Conservation (phyloP, 2,329 filamentous ascomycete species). For the Calonectria hongkongensis region DNA sequence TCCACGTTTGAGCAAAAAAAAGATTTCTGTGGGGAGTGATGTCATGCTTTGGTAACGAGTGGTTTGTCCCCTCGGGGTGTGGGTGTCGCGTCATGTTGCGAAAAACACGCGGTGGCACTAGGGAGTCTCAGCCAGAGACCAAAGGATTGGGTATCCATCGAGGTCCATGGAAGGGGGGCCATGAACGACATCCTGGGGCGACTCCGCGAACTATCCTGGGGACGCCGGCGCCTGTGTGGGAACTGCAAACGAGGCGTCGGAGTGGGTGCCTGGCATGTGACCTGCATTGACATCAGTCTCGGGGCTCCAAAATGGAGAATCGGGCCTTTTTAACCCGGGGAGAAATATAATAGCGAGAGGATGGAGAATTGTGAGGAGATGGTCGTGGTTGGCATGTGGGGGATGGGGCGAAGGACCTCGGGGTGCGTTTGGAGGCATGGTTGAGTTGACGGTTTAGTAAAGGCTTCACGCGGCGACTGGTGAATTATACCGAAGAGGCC, state of each 20-base stretch:
- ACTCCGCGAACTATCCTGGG: slow-evolving; percentile 19
- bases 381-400: slow-evolving; percentile 9
- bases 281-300: slow-evolving; percentile 10
- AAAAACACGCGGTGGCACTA: slow-evolving; percentile 9
- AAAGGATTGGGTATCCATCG: slow-evolving; percentile 6
- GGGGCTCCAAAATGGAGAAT: slow-evolving; percentile 18
- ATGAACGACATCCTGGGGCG: slow-evolving; percentile 8
- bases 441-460: not conserved
- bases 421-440: not conserved
- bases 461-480: slow-evolving; percentile 1
- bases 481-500: slow-evolving; percentile 24
- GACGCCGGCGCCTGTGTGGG: not conserved
- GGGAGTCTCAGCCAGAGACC: not conserved
- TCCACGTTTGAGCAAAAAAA: slow-evolving; percentile 18
- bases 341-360: slow-evolving; percentile 24
- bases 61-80: not conserved
- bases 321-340: slow-evolving; percentile 19
- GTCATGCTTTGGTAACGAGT: slow-evolving; percentile 19
- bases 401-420: slow-evolving; percentile 23
- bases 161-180: not conserved
- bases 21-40: slow-evolving; percentile 23
- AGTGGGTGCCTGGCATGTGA: slow-evolving; percentile 24
- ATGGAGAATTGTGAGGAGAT: slow-evolving; percentile 28
- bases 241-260: slow-evolving; percentile 11
- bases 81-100: slow-evolving; percentile 1